Evolutionary conservation across 257 asterid genomes (phyloP).

Genomic region (Solanum chilense): DNA sequence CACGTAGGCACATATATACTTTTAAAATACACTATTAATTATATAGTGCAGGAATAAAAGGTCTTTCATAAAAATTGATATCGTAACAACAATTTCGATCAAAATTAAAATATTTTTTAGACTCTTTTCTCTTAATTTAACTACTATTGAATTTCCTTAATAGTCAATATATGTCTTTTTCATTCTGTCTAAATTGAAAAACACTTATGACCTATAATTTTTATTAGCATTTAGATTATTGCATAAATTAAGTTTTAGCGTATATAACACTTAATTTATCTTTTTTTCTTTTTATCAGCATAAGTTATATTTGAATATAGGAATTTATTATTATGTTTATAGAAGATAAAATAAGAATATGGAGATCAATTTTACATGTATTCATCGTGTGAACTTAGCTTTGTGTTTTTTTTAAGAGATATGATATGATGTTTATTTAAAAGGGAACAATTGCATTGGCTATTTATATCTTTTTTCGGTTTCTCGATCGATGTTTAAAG

Average conservation of each 20-base stretch:
- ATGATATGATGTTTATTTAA: neutral
- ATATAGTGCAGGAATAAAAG: too few relatives aligned
- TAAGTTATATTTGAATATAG: neutral
- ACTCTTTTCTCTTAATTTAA: too few relatives aligned
- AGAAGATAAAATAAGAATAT: neutral
- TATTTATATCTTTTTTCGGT: neutral
- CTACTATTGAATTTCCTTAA: neutral
- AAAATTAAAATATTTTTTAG: too few relatives aligned
- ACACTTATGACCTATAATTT: too few relatives aligned
- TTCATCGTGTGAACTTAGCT: neutral
- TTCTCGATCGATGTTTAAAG: too few relatives aligned
- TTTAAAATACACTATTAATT: too few relatives aligned
- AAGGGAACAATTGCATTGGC: neutral
- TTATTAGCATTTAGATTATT: neutral
- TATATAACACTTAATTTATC: too few relatives aligned
- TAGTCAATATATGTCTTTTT: neutral
- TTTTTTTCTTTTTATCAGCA: neutral
- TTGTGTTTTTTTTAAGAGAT: neutral
- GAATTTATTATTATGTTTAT: neutral
- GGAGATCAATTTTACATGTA: neutral
- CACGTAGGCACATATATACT: too few relatives aligned
- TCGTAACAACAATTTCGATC: too few relatives aligned
- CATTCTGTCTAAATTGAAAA: neutral
- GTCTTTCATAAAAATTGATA: too few relatives aligned
- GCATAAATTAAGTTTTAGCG: neutral